phyloP scores from a whole-genome alignment of 352 stramenopile genomes.

The Phytophthora pini region DNA sequence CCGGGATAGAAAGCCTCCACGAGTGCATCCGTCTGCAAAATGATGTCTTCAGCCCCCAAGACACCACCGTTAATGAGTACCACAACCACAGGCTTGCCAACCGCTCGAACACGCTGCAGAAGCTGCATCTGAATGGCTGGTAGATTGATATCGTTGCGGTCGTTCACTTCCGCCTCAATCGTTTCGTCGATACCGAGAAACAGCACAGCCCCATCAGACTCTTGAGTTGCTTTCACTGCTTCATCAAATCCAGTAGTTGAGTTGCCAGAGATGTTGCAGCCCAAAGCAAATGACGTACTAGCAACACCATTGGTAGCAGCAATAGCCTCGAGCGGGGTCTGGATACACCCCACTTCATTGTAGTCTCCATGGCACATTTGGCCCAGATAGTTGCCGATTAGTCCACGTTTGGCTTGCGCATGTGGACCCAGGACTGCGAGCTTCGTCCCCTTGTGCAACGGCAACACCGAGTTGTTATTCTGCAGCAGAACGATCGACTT shows the following conservation, averaged over 20 bases:
- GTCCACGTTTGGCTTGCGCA: background rate
- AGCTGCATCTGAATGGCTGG: conserved; percentile 4
- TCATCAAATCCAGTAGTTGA: conserved; percentile 5
- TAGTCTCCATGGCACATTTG: conserved; percentile 6
- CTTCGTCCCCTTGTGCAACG: background rate
- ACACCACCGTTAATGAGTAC: conserved; percentile 7
- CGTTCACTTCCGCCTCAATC: background rate
- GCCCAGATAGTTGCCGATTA: conserved; percentile 1
- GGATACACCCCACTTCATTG: conserved; percentile 6
- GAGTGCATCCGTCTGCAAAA: conserved; percentile 3
- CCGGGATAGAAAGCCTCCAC: conserved; percentile 3
- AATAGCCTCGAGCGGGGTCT: conserved; percentile 1
- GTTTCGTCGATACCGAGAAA: conserved; percentile 2
- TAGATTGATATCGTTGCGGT: conserved; percentile 4
- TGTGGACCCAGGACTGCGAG: background rate
- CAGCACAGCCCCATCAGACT: background rate
- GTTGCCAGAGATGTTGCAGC: conserved; percentile 4
- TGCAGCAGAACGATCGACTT: conserved; percentile 4
- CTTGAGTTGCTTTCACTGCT: conserved; percentile 1
- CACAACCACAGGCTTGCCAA: background rate
- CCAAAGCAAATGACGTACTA: background rate
- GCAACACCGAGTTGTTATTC: conserved; percentile 3
- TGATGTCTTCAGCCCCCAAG: conserved; percentile 4
- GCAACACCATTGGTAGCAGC: background rate
- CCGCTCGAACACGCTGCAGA: background rate